These are phyloP conservation scores for Elaeis oleifera DNA, from an alignment of 202 grass and related monocot species.

Conservation along the genomic window DNA sequence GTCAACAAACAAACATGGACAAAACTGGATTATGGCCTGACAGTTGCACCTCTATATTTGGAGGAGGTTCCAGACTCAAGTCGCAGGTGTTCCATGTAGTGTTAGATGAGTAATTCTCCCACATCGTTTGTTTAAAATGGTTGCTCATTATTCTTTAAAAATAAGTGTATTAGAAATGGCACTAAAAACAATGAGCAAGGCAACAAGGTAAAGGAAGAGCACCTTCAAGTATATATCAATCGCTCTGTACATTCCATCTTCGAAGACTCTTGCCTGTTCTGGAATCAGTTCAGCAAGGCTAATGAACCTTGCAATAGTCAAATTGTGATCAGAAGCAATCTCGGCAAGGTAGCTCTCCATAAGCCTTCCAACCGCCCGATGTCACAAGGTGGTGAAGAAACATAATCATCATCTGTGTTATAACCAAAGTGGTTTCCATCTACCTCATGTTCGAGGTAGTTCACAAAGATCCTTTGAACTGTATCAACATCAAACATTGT, in stretches of 20 bases:
- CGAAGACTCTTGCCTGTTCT: slow-evolving; percentile 58
- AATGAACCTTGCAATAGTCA: slow-evolving; percentile 55
- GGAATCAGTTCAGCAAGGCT: slow-evolving; percentile 59
- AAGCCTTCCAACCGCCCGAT: slow-evolving; percentile 50
- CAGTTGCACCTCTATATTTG: no score
- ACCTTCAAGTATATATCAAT: slow-evolving; percentile 95
- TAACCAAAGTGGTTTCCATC: slow-evolving; percentile 55
- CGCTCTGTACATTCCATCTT: slow-evolving; percentile 93
- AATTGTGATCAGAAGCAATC: slow-evolving; percentile 62
- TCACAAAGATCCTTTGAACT: slow-evolving; percentile 62
- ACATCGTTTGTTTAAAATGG: no score
- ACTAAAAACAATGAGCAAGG: no score
- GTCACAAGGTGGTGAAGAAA: slow-evolving; percentile 41
- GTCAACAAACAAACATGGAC: no score
- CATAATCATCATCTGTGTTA: slow-evolving; percentile 57
- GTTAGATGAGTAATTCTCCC: no score
- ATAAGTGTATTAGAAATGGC: no score
- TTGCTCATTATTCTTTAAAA: no score
- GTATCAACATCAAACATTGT: slow-evolving; percentile 61
- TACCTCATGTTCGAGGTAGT: slow-evolving; percentile 60
- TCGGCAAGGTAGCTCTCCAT: slow-evolving; percentile 89
- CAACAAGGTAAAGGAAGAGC: no score
- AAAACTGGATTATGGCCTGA: no score
- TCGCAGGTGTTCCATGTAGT: no score
- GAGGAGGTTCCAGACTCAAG: no score